A percentile compares a stretch with the other conserved stretches of the same genome.
Conservation (phyloP, 2,329 filamentous ascomycete genomes). For the Colletotrichum limetticola region DNA sequence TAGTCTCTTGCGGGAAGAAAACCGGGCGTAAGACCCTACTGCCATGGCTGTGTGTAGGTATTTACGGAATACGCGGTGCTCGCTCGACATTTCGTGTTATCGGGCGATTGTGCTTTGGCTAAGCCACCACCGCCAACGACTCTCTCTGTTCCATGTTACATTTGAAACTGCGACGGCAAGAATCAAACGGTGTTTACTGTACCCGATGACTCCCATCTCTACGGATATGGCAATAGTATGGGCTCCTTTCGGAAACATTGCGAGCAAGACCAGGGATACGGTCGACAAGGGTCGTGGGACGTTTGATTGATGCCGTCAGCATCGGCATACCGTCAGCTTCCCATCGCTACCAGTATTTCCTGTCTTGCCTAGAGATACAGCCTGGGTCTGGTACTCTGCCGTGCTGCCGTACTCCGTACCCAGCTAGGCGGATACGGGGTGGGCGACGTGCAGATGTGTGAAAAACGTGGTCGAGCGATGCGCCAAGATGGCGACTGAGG, state of each 20-base stretch:
- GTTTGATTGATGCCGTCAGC: neutral
- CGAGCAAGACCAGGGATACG: neutral
- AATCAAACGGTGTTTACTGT: slow-evolving; percentile 7
- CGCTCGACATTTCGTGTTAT: neutral
- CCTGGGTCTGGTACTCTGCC: neutral
- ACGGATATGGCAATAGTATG: neutral
- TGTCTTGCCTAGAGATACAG: neutral
- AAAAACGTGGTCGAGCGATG: neutral
- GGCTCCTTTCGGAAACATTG: neutral
- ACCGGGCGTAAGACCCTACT: no score
- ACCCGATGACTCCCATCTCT: neutral
- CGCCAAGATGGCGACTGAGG: neutral
- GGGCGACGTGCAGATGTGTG: neutral
- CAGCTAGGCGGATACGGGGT: neutral
- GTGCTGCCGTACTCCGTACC: neutral
- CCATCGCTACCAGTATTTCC: neutral
- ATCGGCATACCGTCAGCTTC: neutral
- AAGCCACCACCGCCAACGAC: neutral
- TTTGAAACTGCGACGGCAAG: neutral
- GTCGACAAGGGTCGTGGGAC: neutral
- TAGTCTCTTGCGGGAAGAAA: no score
- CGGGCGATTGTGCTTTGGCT: neutral
- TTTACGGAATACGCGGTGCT: no score
- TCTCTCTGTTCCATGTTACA: neutral
- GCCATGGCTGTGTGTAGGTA: no score